These are phyloP conservation scores for Thraustotheca clavata DNA, from an alignment of 352 stramenopile genomes.

Conservation along the genomic window DNA sequence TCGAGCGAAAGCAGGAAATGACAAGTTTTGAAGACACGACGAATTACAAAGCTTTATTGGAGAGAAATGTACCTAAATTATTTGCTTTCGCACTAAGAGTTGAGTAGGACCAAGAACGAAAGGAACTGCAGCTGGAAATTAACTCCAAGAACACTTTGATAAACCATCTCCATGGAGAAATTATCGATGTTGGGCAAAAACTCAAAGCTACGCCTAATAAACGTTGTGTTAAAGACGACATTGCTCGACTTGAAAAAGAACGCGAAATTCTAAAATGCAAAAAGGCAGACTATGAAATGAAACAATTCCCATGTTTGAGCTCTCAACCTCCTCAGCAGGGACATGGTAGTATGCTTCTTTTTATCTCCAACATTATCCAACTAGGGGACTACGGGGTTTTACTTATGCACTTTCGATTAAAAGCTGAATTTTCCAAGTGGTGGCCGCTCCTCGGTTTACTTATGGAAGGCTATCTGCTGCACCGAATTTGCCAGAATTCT, in stretches of 20 bases:
- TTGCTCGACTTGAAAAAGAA: not conserved
- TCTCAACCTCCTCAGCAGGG: not conserved
- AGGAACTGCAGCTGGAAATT: too few species aligned
- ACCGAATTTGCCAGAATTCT: constrained; percentile 15
- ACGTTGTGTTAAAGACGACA: not conserved
- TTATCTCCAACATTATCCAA: not conserved
- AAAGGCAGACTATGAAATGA: not conserved
- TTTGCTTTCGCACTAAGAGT: too few species aligned
- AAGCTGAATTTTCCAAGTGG: not conserved
- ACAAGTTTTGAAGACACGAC: too few species aligned
- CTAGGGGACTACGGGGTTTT: not conserved
- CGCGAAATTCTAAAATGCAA: not conserved
- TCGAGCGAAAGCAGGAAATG: too few species aligned
- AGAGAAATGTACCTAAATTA: too few species aligned
- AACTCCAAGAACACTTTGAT: too few species aligned
- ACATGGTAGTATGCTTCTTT: not conserved
- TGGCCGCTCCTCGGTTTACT: constrained; percentile 13
- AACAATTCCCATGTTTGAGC: not conserved
- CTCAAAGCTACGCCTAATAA: too few species aligned
- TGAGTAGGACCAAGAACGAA: too few species aligned
- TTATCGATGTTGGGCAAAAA: too few species aligned
- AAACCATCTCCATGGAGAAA: too few species aligned
- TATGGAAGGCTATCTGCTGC: constrained; percentile 20
- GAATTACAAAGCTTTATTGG: too few species aligned
- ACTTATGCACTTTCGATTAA: constrained; percentile 1